phyloP scores from a whole-genome alignment of 2,329 filamentous ascomycete genomes.

The Penicillium sp. region DNA sequence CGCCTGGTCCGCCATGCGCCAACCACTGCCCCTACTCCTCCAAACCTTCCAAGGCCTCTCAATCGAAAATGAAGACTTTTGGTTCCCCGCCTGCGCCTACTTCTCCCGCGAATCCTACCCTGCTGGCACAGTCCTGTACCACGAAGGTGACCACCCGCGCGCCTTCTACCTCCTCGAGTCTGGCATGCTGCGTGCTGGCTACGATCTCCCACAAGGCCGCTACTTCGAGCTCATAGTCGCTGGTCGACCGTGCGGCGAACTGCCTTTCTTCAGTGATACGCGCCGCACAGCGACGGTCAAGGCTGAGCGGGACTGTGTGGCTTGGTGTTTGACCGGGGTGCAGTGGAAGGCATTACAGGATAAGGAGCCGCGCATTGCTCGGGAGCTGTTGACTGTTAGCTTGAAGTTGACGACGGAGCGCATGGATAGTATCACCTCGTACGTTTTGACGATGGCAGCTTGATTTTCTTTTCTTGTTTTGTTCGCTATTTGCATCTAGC shows the following conservation, averaged over 20 bases:
- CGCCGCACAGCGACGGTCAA: constrained; percentile 79
- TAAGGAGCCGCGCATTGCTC: constrained; percentile 71
- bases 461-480: background rate
- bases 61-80: constrained; percentile 87
- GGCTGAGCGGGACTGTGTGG: constrained; percentile 75
- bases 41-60: constrained; percentile 93
- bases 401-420: constrained; percentile 92
- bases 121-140: constrained; percentile 72
- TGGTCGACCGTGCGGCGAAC: constrained; percentile 89
- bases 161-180: constrained; percentile 90
- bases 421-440: constrained; percentile 69
- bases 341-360: constrained; percentile 71
- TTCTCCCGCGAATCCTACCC: constrained; percentile 68
- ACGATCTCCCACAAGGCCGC: constrained; percentile 82
- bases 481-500: constrained; percentile 2
- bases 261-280: constrained; percentile 94
- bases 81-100: constrained; percentile 75
- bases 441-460: constrained; percentile 30
- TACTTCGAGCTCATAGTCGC: constrained; percentile 91
- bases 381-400: constrained; percentile 80
- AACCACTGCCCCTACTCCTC: constrained; percentile 85
- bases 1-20: constrained; percentile 82
- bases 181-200: constrained; percentile 85
- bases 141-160: constrained; percentile 69
- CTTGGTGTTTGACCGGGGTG: constrained; percentile 73